Evolutionary conservation across 345 rosid genomes (phyloP), one percentile per base, ranked within the genome.

Genomic region (Murraya koenigii): DNA sequence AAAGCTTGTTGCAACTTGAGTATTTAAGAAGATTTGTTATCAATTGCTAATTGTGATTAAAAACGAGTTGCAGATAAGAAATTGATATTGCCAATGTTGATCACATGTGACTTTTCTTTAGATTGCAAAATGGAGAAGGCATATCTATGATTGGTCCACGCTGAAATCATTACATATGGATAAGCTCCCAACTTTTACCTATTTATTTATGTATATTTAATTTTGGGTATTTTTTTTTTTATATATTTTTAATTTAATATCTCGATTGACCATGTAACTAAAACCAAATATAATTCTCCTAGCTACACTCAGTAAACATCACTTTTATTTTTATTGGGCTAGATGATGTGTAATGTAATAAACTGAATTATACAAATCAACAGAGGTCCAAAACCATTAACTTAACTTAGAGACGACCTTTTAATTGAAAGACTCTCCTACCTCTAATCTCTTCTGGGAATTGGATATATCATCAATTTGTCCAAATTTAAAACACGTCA

Each of bases 21-120:
- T 75, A 64, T 66, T 36, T 14, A 44, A 65, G 54, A 64, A 56
- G 71, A 72, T 65, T 59, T 33, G 26, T 47, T 25, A 59, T 26
- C 35, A 63, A 9, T 20, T 38, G 49, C 19, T 20, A 26, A 7
- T 30, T 38, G 36, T 64, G 61, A 75, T 38, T 76, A 19, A 66
- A 76, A 74, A 32, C 25, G 30, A 69, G 25, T 44, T 59, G 39
- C 58, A 8, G 72, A 35, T 58, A 62, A 70, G 39, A 72, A 72
- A 67, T 74, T 69, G 33, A 44, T 44, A 69, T 44, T 58, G 79
- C 79, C 77, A 59, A 75, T 56, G 62, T 65, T 47, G 8, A 61
- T 58, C 77, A 73, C 79, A 74, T 65, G 76, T 64, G 79, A 5
- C 44, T 72, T 74, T 61, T 41, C 3, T 56, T 74, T 82, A 73